These are phyloP conservation scores for Neostapfia colusana DNA, from an alignment of 176 grass and related monocot genomes.

Conservation along the genomic window DNA sequence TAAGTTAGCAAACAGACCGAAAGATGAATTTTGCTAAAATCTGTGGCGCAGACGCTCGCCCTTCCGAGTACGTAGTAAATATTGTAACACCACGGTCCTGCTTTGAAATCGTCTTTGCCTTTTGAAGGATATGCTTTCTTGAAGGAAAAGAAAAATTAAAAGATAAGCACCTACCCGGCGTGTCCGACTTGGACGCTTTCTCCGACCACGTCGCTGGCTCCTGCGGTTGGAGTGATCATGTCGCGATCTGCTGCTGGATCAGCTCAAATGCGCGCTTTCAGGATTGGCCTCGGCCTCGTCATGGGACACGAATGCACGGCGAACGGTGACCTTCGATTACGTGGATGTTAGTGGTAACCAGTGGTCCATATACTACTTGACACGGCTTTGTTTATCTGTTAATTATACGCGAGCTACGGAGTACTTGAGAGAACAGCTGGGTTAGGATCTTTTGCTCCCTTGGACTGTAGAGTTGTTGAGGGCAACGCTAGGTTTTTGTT, in stretches of 20 bases:
- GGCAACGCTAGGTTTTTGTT: too few species aligned
- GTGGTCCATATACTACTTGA: not conserved
- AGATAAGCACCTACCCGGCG: not conserved
- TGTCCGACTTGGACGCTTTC: constrained; percentile 17
- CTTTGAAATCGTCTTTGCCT: not conserved
- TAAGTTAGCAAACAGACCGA: not conserved
- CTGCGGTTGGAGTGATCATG: not conserved
- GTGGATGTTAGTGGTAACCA: not conserved
- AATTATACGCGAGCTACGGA: not conserved
- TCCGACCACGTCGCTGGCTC: not conserved
- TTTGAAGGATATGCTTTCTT: not conserved
- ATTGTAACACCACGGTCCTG: not conserved
- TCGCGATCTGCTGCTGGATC: constrained; percentile 2
- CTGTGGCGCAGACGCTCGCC: not conserved
- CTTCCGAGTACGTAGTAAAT: not conserved
- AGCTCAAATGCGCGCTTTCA: constrained; percentile 21
- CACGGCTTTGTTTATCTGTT: not conserved
- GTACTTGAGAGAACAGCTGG: not conserved
- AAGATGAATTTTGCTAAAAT: not conserved
- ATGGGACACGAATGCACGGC: constrained; percentile 9
- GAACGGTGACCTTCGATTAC: not conserved
- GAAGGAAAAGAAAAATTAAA: not conserved
- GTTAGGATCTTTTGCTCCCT: not conserved
- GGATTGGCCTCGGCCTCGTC: not conserved
- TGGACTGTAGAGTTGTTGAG: too few species aligned